These are phyloP conservation scores for Apostasia ramifera DNA, from an alignment of 106 monocot species.

Conservation along the genomic window DNA sequence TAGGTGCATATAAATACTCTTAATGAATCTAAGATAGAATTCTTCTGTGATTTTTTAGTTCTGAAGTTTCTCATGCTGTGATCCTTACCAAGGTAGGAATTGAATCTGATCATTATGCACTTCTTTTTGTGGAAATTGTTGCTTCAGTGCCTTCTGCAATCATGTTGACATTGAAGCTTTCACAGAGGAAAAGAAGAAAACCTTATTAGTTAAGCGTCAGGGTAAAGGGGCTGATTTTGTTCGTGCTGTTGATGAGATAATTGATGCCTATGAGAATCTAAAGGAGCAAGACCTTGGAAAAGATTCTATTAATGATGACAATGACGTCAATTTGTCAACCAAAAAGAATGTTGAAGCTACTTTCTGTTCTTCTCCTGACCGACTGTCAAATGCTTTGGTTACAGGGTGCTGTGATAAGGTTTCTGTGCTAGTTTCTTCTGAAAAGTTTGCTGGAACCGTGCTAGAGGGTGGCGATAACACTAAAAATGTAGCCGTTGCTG, in stretches of 20 bases:
- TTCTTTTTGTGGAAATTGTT: neutral
- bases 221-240: slow-evolving; percentile 97
- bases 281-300: slow-evolving; percentile 32
- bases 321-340: slow-evolving; percentile 9
- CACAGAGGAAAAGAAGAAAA: slow-evolving; percentile 94
- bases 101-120: too few relatives aligned
- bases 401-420: slow-evolving; percentile 9
- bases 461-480: slow-evolving; percentile 15
- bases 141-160: slow-evolving; percentile 91
- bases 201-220: slow-evolving; percentile 62
- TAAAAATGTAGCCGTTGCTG: slow-evolving; percentile 19
- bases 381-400: slow-evolving; percentile 20
- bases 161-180: slow-evolving; percentile 96
- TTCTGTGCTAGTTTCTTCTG: neutral
- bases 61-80: too few relatives aligned
- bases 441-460: slow-evolving; percentile 11
- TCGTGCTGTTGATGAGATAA: slow-evolving; percentile 93
- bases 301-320: slow-evolving; percentile 12
- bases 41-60: too few relatives aligned
- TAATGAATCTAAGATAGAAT: too few relatives aligned
- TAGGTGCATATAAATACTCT: too few relatives aligned
- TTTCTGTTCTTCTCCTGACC: neutral
- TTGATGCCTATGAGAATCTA: slow-evolving; percentile 58
- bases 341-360: slow-evolving; percentile 14
- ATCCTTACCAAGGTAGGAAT: too few relatives aligned